Evolutionary conservation across 306 rosid species (phyloP).

Genomic region (Morella rubra): DNA sequence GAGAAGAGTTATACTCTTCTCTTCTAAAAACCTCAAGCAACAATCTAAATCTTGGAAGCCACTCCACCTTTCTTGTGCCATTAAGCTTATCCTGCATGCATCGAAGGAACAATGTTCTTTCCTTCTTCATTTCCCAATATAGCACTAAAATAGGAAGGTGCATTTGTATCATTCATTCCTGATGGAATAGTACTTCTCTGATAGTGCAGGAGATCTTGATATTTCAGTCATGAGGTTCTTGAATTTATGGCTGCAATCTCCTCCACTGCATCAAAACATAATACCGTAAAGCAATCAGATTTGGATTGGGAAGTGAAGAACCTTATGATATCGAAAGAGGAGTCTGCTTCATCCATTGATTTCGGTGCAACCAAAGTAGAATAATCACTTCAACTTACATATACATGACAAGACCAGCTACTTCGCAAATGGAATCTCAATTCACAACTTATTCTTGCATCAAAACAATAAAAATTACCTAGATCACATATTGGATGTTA

Average conservation of each 20-base stretch:
- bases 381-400: background rate
- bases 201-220: slow-evolving; percentile 67
- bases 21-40: background rate
- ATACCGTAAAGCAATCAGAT: slow-evolving; percentile 2
- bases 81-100: background rate
- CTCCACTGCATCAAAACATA: slow-evolving; percentile 64
- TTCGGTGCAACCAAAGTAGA: background rate
- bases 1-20: background rate
- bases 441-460: background rate
- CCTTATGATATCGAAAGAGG: too few relatives aligned
- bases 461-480: background rate
- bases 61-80: background rate
- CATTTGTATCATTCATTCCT: slow-evolving; percentile 70
- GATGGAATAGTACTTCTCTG: slow-evolving; percentile 82
- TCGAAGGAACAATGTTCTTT: background rate
- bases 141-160: background rate
- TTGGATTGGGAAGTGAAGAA: too few relatives aligned
- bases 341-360: too few relatives aligned
- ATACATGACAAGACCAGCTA: background rate
- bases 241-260: slow-evolving; percentile 93
- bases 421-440: background rate
- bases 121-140: background rate
- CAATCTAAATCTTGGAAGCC: background rate
- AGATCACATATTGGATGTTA: background rate
- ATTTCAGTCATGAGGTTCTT: slow-evolving; percentile 92